These are phyloP conservation scores for Ustilago xerochloae DNA, from an alignment of 1,284 basidiomycete genomes.

Conservation along the genomic window DNA sequence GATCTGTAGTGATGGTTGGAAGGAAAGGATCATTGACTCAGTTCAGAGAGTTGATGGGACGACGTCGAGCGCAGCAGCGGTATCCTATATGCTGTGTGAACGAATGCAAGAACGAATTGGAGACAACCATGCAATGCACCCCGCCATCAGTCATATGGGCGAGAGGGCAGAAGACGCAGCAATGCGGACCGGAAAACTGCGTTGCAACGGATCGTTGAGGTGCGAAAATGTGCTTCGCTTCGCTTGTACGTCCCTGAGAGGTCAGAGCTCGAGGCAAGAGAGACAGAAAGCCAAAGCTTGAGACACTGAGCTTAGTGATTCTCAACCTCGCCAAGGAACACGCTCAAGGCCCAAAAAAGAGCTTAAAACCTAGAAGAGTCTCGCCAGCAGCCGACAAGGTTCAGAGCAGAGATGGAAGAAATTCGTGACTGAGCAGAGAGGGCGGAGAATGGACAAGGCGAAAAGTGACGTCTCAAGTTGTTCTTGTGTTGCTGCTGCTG, in stretches of 20 bases:
- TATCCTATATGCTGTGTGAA: too few species aligned
- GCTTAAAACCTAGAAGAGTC: conserved; percentile 6
- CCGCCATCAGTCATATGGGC: neutral
- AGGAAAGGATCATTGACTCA: neutral
- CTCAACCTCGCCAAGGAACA: neutral
- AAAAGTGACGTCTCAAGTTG: conserved; percentile 1
- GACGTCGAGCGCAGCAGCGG: too few species aligned
- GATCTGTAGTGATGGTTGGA: neutral
- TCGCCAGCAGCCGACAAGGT: neutral
- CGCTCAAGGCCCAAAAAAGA: neutral
- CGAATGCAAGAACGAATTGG: neutral
- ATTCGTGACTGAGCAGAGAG: conserved; percentile 1
- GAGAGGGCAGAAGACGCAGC: neutral
- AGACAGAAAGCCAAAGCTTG: too few species aligned
- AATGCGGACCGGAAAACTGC: neutral
- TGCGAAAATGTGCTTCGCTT: too few species aligned
- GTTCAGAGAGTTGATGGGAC: neutral
- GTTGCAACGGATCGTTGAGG: neutral
- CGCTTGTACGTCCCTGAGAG: too few species aligned
- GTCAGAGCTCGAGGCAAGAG: neutral
- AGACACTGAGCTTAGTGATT: neutral
- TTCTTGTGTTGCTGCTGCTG: too few species aligned
- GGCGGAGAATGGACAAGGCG: neutral
- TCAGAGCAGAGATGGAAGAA: neutral
- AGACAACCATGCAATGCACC: neutral